Evolutionary conservation across 495 filamentous ascomycete genomes (phyloP).

Genomic region (Aspergillus indologenus): DNA sequence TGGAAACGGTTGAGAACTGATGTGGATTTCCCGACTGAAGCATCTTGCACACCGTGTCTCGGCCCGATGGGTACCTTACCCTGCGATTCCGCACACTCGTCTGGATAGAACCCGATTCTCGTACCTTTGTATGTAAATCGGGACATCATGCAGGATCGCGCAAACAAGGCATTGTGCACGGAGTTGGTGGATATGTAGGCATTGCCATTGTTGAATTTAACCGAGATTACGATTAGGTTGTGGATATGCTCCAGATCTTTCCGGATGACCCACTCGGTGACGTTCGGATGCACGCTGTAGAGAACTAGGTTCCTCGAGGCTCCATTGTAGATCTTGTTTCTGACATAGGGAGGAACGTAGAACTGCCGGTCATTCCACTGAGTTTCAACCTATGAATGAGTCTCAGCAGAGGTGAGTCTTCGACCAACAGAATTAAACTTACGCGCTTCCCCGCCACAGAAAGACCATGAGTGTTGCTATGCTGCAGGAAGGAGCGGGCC

Average conservation of each 20-base stretch:
- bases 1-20: slow-evolving; percentile 59
- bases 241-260: slow-evolving; percentile 81
- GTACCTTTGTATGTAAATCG: slow-evolving; percentile 69
- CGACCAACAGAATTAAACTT: slow-evolving; percentile 23
- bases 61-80: slow-evolving; percentile 28
- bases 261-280: slow-evolving; percentile 64
- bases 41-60: slow-evolving; percentile 31
- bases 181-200: slow-evolving; percentile 73
- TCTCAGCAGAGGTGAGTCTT: background rate
- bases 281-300: slow-evolving; percentile 49
- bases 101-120: slow-evolving; percentile 67
- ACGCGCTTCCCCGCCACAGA: slow-evolving; percentile 70
- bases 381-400: slow-evolving; percentile 55
- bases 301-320: slow-evolving; percentile 77
- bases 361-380: slow-evolving; percentile 75
- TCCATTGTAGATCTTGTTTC: slow-evolving; percentile 64
- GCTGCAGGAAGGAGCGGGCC: slow-evolving; percentile 60
- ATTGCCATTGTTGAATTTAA: slow-evolving; percentile 55
- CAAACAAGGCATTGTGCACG: slow-evolving; percentile 71
- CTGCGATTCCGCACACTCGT: slow-evolving; percentile 70
- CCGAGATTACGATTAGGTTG: slow-evolving; percentile 67
- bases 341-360: slow-evolving; percentile 61
- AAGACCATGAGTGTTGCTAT: slow-evolving; percentile 63
- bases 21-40: slow-evolving; percentile 33
- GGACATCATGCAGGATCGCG: slow-evolving; percentile 76